Evolutionary conservation across 331 rosid genomes (phyloP).

Genomic region (Dryas integrifolia): DNA sequence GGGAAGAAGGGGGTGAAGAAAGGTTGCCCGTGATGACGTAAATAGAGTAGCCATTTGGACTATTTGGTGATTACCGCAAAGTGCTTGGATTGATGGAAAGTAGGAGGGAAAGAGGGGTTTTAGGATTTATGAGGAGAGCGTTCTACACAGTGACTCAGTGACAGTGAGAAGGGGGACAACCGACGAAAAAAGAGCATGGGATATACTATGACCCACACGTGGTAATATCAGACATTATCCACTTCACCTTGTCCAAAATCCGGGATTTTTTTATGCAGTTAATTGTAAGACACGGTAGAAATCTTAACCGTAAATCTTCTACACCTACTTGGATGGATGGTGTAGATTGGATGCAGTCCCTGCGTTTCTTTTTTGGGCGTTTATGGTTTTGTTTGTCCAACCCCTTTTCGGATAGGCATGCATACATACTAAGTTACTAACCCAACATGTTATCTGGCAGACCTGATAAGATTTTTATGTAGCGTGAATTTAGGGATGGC

Average conservation of each 20-base stretch:
- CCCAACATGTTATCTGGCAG: not conserved
- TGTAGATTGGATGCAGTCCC: not conserved
- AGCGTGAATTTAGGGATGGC: too few relatives aligned
- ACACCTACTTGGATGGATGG: not conserved
- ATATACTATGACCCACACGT: constrained; percentile 9
- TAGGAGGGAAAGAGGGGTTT: not conserved
- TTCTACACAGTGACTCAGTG: not conserved
- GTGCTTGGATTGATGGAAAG: constrained; percentile 22
- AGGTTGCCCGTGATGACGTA: constrained; percentile 37
- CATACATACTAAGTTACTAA: not conserved
- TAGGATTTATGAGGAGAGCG: not conserved
- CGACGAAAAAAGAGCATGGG: not conserved
- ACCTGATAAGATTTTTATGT: not conserved
- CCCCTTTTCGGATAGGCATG: not conserved
- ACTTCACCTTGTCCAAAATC: not conserved
- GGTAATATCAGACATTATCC: constrained; percentile 29
- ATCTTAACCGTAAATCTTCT: not conserved
- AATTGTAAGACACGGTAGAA: not conserved
- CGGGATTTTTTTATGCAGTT: not conserved
- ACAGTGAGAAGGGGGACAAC: not conserved
- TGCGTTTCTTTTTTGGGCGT: not conserved
- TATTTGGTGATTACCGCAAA: constrained; percentile 24
- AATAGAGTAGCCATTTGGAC: constrained; percentile 47
- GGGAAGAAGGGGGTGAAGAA: constrained; percentile 25
- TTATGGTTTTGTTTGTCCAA: not conserved